phyloP scores from a whole-genome alignment of 192 early-diverging fungal species.

The Lobosporangium transversale region DNA sequence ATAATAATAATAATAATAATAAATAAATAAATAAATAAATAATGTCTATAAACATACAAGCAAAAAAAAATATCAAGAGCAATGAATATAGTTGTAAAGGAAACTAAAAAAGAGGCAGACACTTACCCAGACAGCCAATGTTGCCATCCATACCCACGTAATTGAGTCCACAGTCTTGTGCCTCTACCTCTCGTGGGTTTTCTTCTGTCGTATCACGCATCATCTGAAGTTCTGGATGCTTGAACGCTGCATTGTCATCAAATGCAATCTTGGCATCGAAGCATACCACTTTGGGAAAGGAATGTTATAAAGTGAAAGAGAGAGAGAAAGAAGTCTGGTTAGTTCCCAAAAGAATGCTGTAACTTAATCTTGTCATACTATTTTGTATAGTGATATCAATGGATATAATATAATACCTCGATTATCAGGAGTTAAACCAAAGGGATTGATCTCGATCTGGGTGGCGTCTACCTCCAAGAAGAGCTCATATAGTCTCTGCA shows the following conservation, averaged over 20 bases:
- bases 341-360: no score
- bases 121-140: conserved; percentile 41
- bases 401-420: conserved; percentile 6
- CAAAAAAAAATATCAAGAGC: not conserved
- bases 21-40: not conserved
- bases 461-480: conserved; percentile 41
- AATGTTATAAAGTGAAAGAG: not conserved
- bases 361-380: no score
- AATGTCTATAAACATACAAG: not conserved
- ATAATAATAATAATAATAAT: not conserved
- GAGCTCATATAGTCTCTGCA: conserved; percentile 45
- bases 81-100: no score
- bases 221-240: conserved; percentile 29
- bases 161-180: conserved; percentile 33
- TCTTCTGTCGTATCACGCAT: conserved; percentile 49
- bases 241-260: conserved; percentile 43
- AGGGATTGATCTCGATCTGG: conserved; percentile 46
- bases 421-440: conserved; percentile 41
- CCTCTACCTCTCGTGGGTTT: conserved; percentile 39
- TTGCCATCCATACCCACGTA: conserved; percentile 51
- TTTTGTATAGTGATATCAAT: no score
- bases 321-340: no score
- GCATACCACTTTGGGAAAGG: conserved; percentile 17
- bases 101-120: no score
- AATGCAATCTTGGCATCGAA: conserved; percentile 51